These are phyloP conservation scores for Picochlorum sp. DNA, from an alignment of 139 green algal species.

Conservation along the genomic window DNA sequence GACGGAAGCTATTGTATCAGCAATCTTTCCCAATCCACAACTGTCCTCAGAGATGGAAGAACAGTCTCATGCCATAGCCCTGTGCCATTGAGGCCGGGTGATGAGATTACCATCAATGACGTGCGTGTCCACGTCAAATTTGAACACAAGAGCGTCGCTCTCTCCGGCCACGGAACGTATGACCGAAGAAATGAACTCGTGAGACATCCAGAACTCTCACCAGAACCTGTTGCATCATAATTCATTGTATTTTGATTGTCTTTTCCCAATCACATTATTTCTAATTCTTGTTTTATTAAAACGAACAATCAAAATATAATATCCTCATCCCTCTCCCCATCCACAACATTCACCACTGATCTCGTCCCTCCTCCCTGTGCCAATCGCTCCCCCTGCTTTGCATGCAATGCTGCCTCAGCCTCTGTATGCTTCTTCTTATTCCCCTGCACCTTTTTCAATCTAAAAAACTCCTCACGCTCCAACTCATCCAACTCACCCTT, in stretches of 20 bases:
- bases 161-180: conserved; percentile 12
- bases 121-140: conserved; percentile 51
- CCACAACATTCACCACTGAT: background rate
- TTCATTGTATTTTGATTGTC: too few species aligned
- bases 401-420: conserved; percentile 40
- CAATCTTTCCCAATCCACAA: conserved; percentile 16
- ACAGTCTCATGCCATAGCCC: background rate
- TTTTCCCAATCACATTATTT: too few species aligned
- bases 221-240: too few species aligned
- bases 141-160: conserved; percentile 36
- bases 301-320: conserved; percentile 7
- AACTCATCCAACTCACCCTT: conserved; percentile 98
- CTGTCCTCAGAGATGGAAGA: background rate
- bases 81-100: conserved; percentile 20
- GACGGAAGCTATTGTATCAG: conserved; percentile 33
- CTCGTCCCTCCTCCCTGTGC: background rate
- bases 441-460: conserved; percentile 89
- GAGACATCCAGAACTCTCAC: background rate
- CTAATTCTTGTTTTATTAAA: background rate
- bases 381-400: conserved; percentile 41
- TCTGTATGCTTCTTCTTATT: conserved; percentile 72
- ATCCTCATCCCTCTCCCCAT: conserved; percentile 5
- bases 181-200: background rate
- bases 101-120: conserved; percentile 46
- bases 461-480: conserved; percentile 99